phyloP scores from a whole-genome alignment of 176 grass and related monocot species.

The Ananas comosus region DNA sequence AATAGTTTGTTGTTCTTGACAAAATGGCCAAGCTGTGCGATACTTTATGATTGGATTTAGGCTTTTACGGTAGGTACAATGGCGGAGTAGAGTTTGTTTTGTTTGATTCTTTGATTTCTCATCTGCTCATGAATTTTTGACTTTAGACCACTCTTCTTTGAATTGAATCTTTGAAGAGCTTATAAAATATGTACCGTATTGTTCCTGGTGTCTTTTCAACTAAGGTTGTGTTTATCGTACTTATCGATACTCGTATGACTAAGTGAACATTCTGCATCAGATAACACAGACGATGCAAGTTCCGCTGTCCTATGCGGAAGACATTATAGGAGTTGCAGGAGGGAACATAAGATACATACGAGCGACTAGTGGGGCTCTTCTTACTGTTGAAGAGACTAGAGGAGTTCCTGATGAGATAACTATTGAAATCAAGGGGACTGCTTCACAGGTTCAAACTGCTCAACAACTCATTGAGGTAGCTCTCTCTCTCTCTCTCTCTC shows the following conservation, averaged over 20 bases:
- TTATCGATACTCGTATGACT: background rate
- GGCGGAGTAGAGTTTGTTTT: no score
- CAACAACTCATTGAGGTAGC: constrained; percentile 82
- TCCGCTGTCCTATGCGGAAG: constrained; percentile 90
- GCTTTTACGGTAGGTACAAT: no score
- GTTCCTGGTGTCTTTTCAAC: background rate
- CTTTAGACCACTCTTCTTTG: no score
- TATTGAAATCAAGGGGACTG: constrained; percentile 93
- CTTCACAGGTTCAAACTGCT: constrained; percentile 83
- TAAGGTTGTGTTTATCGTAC: background rate
- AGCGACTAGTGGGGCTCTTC: constrained; percentile 65
- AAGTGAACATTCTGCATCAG: constrained; percentile 26
- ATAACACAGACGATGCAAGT: constrained; percentile 98
- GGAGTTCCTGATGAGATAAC: constrained; percentile 87
- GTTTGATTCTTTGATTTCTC: no score
- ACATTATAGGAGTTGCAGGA: constrained; percentile 90
- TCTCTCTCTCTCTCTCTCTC: background rate
- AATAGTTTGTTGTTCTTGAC: background rate
- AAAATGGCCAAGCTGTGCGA: no score
- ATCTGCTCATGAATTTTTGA: no score
- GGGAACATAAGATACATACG: constrained; percentile 91
- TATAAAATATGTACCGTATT: no score
- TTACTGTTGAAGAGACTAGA: constrained; percentile 82
- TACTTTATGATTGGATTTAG: no score
- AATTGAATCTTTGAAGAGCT: no score